Base-by-base conservation (phyloP, 2,329 filamentous ascomycete species). In the Ramichloridium luteum region DNA sequence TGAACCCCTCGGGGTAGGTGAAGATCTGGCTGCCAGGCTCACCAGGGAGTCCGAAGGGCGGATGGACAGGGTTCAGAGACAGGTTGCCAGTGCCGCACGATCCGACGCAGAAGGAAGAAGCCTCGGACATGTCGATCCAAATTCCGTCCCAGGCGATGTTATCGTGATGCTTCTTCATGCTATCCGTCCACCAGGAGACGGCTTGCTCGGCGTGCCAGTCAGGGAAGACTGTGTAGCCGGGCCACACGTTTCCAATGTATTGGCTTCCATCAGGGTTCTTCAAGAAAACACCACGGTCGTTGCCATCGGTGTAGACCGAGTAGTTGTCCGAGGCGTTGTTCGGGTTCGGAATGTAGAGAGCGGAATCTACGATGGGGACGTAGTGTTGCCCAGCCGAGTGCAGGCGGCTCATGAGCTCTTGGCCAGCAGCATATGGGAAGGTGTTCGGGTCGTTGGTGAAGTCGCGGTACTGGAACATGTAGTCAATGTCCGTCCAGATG, bases 291-390 rank as follows among this genome's bases (percentile, higher is more conserved):
- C 45, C 49, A 16, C 43, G 38, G 4, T 50, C 49, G 18, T 53
- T 41, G 13, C 54, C 54, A 27, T 49, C 45, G 8, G 45, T 50
- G 36, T 57, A 57, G 23, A 50, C 36, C 6, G 44, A 59, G 49
- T 74, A 80, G 27, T 64, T 65, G 53, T 84, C 80, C 22, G 64
- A 72, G 2, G 63, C 61, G 47, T 84, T 80, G n/a, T 70, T 59
- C 0, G 77, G 76, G 43, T 83, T 78, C 0, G 80, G 80, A 15
- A 72, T 70, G 49, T 85, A 85, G 34, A 80, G 78, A n/a, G 64
- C 71, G 5, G 64, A 59, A 45, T 76, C 72, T 3, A 77, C 64
- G 34, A 77, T 76, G 0, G 71, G 71, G 8, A 75, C 58, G 38
- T 70, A 76, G 42, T 74, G 68, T 38, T 70, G 69, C 16, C 67